Percentiles rank a stretch among this genome's conserved stretches.
Evolutionary conservation across 495 filamentous ascomycete genomes (phyloP).

Genomic region (Evansstolkia leycettana): DNA sequence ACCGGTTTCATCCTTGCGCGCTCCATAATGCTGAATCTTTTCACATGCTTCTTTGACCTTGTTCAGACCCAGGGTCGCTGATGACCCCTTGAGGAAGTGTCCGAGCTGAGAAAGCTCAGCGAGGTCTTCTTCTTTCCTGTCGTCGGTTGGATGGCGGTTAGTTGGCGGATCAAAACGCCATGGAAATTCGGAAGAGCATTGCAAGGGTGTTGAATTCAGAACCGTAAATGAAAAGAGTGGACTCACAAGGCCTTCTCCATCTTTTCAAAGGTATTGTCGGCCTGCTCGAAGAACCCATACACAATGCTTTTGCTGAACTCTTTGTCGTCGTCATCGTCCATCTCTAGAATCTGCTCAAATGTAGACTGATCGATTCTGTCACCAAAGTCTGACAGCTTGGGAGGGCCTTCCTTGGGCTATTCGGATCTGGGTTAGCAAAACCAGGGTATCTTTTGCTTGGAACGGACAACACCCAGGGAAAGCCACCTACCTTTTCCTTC

Average conservation of each 20-base stretch:
- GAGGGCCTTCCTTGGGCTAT: conserved; percentile 34
- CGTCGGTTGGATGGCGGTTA: conserved; percentile 3
- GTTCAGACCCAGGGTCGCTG: conserved; percentile 82
- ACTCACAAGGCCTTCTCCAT: conserved; percentile 79
- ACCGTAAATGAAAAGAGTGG: conserved; percentile 1
- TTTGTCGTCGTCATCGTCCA: conserved; percentile 75
- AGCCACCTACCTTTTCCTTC: neutral
- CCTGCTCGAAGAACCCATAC: conserved; percentile 85
- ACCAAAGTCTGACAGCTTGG: conserved; percentile 38
- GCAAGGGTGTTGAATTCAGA: neutral
- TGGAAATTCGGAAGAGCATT: conserved; percentile 3
- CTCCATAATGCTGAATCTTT: conserved; percentile 89
- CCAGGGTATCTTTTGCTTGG: neutral
- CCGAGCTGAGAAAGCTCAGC: conserved; percentile 66
- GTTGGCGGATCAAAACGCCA: too few species aligned
- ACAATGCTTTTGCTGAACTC: conserved; percentile 83
- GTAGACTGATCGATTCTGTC: conserved; percentile 67
- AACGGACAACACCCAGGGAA: neutral
- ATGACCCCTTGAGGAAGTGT: conserved; percentile 97
- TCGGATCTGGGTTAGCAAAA: neutral
- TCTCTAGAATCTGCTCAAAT: conserved; percentile 92
- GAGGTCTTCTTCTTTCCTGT: conserved; percentile 54
- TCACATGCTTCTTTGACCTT: conserved; percentile 92
- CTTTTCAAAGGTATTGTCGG: conserved; percentile 68
- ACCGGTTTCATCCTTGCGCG: conserved; percentile 67